Evolutionary conservation across 78 protist species (phyloP).

Genomic region (Anaeramoeba flamelloides): DNA sequence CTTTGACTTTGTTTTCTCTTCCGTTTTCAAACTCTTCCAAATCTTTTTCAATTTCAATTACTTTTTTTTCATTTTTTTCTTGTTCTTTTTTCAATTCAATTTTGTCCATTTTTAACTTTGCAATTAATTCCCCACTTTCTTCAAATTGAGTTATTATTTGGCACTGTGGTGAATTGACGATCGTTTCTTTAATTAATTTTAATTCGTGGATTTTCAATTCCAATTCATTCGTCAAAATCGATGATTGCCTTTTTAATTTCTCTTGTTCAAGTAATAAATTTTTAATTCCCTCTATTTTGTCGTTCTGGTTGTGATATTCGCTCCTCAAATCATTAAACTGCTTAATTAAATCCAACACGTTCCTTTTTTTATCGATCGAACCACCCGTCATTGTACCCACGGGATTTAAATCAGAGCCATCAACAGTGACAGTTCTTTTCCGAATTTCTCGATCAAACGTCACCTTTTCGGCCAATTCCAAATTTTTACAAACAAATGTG

Average conservation of each 20-base stretch:
- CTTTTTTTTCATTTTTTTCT: too few species aligned
- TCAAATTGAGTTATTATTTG: neutral
- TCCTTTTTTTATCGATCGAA: neutral
- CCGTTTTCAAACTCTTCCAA: neutral
- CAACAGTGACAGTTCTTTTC: constrained; percentile 69
- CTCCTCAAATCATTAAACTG: neutral
- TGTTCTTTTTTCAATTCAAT: too few species aligned
- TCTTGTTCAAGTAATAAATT: neutral
- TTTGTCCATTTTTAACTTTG: too few species aligned
- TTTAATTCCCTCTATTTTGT: neutral
- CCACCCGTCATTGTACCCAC: constrained; percentile 89
- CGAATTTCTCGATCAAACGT: constrained; percentile 40
- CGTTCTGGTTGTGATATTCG: neutral
- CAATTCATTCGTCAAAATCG: neutral
- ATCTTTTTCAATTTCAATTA: too few species aligned
- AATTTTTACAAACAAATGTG: constrained; percentile 58
- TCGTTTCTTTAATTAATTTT: neutral
- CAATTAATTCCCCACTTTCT: too few species aligned
- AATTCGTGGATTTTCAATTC: neutral
- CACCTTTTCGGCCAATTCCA: constrained; percentile 40
- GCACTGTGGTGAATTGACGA: neutral
- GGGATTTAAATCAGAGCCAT: constrained; percentile 90
- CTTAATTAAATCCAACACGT: neutral
- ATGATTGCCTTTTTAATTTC: neutral
- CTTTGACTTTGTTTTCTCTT: neutral